Evolutionary conservation across 345 rosid genomes (phyloP), one percentile per base, ranked within the genome.

Genomic region (Lepidium didymum): DNA sequence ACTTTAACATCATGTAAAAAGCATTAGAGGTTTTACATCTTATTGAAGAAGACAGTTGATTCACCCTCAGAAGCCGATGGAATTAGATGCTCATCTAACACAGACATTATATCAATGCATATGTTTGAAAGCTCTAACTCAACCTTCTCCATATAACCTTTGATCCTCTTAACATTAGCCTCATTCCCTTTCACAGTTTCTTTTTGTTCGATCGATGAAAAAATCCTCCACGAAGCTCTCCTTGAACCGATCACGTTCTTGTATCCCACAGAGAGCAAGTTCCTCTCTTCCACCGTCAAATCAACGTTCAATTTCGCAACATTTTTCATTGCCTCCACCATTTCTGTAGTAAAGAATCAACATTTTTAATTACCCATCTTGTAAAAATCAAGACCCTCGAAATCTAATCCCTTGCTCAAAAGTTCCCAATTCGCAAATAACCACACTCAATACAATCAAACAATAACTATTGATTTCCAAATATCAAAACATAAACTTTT

Each of bases 21-120:
- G 45, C 41, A 54, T 18, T 18, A 67, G n/a, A 9, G n/a, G 58
- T 77, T 56, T 62, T 71, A 87, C 90, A 87, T 85, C 75, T 87
- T 87, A 62, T 83, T 78, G 69, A 75, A 87, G 75, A 87, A 87
- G 16, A 85, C 88, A 16, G 83, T 77, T 38, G 93, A 85, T 74
- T 87, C 93, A 29, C 83, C 79, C 11, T 75, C 84, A 1, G 81
- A 21, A 73, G 81, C 85, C 0, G 90, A 83, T 9, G 90, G 93
- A 55, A 87, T 79, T 16, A 87, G 80, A 77, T 85, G 89, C 40
- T 87, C 86, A 65, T 87, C 89, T 41, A 87, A 76, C 23, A 85
- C 83, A 51, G 64, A 42, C 86, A 87, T 85, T 33, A 87, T 76
- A 69, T 82, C 88, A 75, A 71, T 64, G 50, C 90, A 82, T 49